Evolutionary conservation across 1,139 yeast species (phyloP), one percentile per base, ranked within the genome.

Genomic region (Komagataea norvegica): DNA sequence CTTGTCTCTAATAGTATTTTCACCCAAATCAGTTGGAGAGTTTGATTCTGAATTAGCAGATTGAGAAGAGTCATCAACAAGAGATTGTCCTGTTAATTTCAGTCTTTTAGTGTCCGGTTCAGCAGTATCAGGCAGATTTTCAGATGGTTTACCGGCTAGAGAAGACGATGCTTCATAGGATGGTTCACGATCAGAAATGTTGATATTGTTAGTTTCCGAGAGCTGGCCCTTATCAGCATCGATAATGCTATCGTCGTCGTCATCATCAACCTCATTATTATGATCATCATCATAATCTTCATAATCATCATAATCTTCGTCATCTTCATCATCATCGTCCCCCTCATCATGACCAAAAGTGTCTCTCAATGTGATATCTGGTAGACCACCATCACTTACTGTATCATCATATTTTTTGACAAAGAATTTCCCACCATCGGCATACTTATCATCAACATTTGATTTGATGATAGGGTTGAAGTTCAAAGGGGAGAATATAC

Each of bases 401-500:
- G 48, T 43, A 4, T 39, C 52, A 17, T 37, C 47, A 9, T 37
- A 61, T 60, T 27, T 30, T 9, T 48, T 36, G 8, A 79, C 85
- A 54, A 79, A 85, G 52, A 82, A 87, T 52, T 86, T 82, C 3
- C 96, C 96, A 6, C 96, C 96, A 49, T 74, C 74, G 7, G 85
- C 82, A 51, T 87, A 87, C 52, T 87, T 87, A 40, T 84, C 78
- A 56, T 87, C 95, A 20, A 87, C 79, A 43, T 76, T 78, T 36
- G 77, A 74, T 44, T 78, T 78, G 36, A 86, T 85, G 25, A 79
- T 72, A 0, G 95, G 93, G 50, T 85, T 84, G 60, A 87, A 87
- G 30, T 73, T 70, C 25, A 87, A 66, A 0, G 95, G 95, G 0
- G 95, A 85, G 57, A 85, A 87, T 1, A 79, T 74, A 28, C 91